Evolutionary conservation across 805 yeast species (phyloP).

Genomic region (Candida boleticola): DNA sequence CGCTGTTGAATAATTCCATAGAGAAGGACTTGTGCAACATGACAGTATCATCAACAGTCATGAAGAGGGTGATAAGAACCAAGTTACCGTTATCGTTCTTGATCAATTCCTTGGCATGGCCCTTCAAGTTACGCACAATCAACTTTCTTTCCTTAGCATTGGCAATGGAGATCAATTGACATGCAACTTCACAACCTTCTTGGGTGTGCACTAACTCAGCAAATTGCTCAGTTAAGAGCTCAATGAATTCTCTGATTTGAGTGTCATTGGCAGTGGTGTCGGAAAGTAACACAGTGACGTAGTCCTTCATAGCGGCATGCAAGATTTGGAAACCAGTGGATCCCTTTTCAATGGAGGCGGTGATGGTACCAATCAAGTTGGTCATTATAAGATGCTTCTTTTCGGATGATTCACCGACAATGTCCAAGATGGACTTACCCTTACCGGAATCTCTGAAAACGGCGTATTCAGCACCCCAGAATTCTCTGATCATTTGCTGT

Average conservation of each 20-base stretch:
- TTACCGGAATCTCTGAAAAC: slow-evolving; percentile 76
- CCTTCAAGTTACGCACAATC: slow-evolving; percentile 68
- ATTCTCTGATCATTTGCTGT: slow-evolving; percentile 89
- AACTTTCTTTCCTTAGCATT: slow-evolving; percentile 89
- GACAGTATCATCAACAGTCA: slow-evolving; percentile 93
- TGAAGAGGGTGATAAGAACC: slow-evolving; percentile 73
- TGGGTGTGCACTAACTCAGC: slow-evolving; percentile 95
- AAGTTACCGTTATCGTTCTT: slow-evolving; percentile 83
- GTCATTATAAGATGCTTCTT: slow-evolving; percentile 71
- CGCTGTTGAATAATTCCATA: slow-evolving; percentile 46
- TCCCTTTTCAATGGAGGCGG: slow-evolving; percentile 91
- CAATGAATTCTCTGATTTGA: slow-evolving; percentile 79
- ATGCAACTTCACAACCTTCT: slow-evolving; percentile 92
- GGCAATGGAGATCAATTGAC: slow-evolving; percentile 73
- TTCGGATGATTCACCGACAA: slow-evolving; percentile 67
- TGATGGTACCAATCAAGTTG: slow-evolving; percentile 78
- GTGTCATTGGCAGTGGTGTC: slow-evolving; percentile 41
- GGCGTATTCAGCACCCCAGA: slow-evolving; percentile 95
- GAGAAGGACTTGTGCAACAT: slow-evolving; percentile 71
- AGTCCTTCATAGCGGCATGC: slow-evolving; percentile 95
- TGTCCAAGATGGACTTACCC: slow-evolving; percentile 61
- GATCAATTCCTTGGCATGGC: slow-evolving; percentile 72
- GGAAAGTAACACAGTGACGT: slow-evolving; percentile 66
- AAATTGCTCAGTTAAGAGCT: slow-evolving; percentile 78
- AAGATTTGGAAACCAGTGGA: slow-evolving; percentile 93